phyloP scores from a whole-genome alignment of 805 yeast species.

The Wickerhamomyces queroliae region DNA sequence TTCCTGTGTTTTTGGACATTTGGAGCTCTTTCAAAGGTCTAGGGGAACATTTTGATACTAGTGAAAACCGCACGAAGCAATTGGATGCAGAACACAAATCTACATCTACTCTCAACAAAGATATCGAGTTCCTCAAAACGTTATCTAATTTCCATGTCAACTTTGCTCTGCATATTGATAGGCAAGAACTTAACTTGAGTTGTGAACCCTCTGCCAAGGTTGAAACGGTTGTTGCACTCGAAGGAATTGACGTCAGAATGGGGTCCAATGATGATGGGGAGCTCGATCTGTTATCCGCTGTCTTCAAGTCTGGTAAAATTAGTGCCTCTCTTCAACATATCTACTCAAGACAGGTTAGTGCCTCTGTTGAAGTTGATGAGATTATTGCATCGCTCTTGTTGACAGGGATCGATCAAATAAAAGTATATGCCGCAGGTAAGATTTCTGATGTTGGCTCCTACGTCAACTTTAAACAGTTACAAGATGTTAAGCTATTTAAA shows the following conservation, averaged over 20 bases:
- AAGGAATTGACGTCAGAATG: conserved; percentile 55
- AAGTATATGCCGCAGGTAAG: conserved; percentile 43
- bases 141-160: conserved; percentile 55
- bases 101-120: conserved; percentile 5
- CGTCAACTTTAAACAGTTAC: conserved; percentile 77
- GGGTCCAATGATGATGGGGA: conserved; percentile 41
- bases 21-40: conserved; percentile 41
- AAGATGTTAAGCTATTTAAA: conserved; percentile 74
- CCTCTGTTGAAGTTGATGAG: conserved; percentile 47
- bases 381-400: conserved; percentile 44
- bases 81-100: too few species aligned
- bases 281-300: conserved; percentile 35
- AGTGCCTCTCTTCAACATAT: conserved; percentile 80
- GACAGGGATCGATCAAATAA: conserved; percentile 34
- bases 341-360: conserved; percentile 86
- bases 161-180: conserved; percentile 57
- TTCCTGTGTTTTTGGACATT: conserved; percentile 68
- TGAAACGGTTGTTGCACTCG: conserved; percentile 74
- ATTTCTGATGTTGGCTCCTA: conserved; percentile 53
- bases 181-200: conserved; percentile 71
- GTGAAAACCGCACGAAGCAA: conserved; percentile 6
- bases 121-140: conserved; percentile 36
- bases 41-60: conserved; percentile 29
- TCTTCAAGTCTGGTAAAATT: conserved; percentile 47
- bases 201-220: conserved; percentile 95